Conservation (phyloP, 192 early-diverging fungal genomes). For the Coemansia aciculifera region DNA sequence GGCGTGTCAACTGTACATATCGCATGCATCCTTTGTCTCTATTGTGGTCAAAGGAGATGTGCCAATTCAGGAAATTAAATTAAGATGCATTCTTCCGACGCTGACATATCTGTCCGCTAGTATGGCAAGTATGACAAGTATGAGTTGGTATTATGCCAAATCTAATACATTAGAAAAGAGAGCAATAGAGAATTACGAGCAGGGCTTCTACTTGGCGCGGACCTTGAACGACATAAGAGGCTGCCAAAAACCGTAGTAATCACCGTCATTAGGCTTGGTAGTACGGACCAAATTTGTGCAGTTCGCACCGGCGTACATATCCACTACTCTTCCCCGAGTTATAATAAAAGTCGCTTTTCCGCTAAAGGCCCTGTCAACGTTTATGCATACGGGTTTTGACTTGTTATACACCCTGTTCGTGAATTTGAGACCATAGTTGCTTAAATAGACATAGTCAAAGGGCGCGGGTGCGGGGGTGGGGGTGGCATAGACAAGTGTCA, state of each 20-base stretch:
- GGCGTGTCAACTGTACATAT: neutral
- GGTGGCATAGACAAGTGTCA: neutral
- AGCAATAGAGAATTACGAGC: too few species aligned
- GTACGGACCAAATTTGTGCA: neutral
- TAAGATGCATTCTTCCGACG: neutral
- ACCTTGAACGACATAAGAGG: neutral
- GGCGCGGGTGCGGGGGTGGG: neutral
- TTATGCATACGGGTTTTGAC: neutral
- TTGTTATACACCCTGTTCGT: neutral
- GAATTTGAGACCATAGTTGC: neutral
- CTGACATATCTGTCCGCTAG: too few species aligned
- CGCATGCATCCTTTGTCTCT: neutral
- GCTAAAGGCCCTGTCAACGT: neutral
- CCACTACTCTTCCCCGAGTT: neutral
- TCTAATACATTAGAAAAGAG: too few species aligned
- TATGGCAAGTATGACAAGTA: too few species aligned
- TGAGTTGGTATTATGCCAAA: too few species aligned
- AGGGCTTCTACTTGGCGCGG: neutral
- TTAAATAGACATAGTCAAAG: neutral
- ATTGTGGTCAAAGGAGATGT: neutral
- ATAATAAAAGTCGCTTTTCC: neutral
- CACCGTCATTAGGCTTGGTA: neutral
- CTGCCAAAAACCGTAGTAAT: neutral
- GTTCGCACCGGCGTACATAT: neutral
- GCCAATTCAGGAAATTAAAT: neutral